A percentile compares a stretch with the other conserved stretches of the same genome.
Evolutionary conservation across 208 protist genomes (phyloP).

Genomic region (Leptomonas pyrrhocoris): DNA sequence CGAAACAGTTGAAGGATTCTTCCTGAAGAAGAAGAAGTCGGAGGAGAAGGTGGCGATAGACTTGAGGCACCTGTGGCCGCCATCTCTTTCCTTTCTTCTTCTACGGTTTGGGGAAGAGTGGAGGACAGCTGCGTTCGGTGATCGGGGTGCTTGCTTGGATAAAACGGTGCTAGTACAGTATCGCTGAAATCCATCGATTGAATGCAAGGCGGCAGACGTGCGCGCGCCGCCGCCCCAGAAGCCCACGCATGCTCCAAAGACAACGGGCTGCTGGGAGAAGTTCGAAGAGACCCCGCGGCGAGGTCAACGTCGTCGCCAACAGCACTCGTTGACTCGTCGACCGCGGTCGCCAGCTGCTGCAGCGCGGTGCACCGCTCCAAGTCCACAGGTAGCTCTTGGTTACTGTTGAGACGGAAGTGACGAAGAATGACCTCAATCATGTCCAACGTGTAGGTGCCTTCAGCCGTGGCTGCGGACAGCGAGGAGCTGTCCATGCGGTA

Average conservation of each 20-base stretch:
- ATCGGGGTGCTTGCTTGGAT: neutral
- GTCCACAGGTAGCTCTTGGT: slow-evolving; percentile 64
- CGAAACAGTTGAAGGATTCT: slow-evolving; percentile 22
- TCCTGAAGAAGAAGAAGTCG: slow-evolving; percentile 7
- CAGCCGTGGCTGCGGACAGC: slow-evolving; percentile 79
- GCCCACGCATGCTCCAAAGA: neutral
- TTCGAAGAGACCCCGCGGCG: neutral
- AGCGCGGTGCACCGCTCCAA: slow-evolving; percentile 51
- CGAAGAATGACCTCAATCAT: slow-evolving; percentile 85
- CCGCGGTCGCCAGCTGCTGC: slow-evolving; percentile 30
- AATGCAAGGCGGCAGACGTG: slow-evolving; percentile 19
- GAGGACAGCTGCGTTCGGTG: neutral
- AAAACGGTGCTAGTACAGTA: slow-evolving; percentile 21
- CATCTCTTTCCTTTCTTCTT: neutral
- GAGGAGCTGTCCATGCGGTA: slow-evolving; percentile 81
- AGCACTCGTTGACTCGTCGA: slow-evolving; percentile 24
- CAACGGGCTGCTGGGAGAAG: neutral
- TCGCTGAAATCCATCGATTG: slow-evolving; percentile 7
- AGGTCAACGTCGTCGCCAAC: neutral
- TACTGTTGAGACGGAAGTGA: slow-evolving; percentile 70
- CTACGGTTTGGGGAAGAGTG: neutral
- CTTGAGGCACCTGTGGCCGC: neutral
- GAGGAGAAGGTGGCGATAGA: neutral
- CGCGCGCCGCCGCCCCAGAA: neutral
- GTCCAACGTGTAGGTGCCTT: slow-evolving; percentile 83